Evolutionary conservation across 768 basidiomycete genomes (phyloP), one percentile per base, ranked within the genome.

Genomic region (button mushroom (Agaricus bisporus)): DNA sequence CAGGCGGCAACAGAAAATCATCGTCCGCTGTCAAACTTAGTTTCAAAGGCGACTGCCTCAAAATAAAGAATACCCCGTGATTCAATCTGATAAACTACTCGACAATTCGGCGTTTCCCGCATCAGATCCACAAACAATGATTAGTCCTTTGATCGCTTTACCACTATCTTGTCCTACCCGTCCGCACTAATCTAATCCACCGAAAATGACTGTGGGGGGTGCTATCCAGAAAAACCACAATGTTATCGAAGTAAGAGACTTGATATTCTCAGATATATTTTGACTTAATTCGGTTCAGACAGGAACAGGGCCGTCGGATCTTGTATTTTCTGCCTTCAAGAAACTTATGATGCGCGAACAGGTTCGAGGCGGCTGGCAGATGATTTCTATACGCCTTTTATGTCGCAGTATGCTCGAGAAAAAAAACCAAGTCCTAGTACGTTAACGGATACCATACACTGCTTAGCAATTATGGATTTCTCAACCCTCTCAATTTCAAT

Each of bases 351-450:
- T 38, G 2, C 6, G 15, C 28, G 18, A 5, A 14, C n/a, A 54
- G 53, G 53, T 41, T 17, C 69, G 28, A 70, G 72, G 55, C 57
- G 49, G 39, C 72, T 85, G 10, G 79, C 86, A 12, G 64, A 72
- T 17, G 73, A 73, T 17, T 81, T 72, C 63, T 91, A 91, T 63
- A 50, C 62, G 1, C 52, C 66, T 2, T 90, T 86, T 64, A 66
- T 91, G 17, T 90, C 88, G 2, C 67, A 75, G 48, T 59, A 63
- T 18, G 85, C 87, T 18, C 88, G 81, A 63, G 73, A 74, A 60
- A 75, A 81, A 44, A 79, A 76, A 62, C 83, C 83, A 6, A 84
- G 79, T 60, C 73, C 84, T 39, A 88, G 86, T 82, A 57, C 60
- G 82, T 60, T 11, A 8, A 4, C 32, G 56, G 25, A 22, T 58